Evolutionary conservation across 2,329 filamentous ascomycete species (phyloP).

Genomic region (Colletotrichum coccodes): DNA sequence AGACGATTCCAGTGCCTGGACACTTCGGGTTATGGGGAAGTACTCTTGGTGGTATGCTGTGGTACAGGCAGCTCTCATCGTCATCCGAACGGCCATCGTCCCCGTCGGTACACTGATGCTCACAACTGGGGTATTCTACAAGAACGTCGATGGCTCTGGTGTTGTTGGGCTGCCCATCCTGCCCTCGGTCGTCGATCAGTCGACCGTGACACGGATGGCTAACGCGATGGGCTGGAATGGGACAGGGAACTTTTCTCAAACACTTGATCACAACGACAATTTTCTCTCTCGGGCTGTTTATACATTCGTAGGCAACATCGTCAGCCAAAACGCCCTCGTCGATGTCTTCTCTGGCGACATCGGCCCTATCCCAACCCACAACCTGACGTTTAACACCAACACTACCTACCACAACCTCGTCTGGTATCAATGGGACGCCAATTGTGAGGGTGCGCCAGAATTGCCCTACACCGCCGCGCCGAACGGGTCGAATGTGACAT

Average conservation of each 20-base stretch:
- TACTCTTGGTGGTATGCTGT: constrained; percentile 21
- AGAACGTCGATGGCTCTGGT: neutral
- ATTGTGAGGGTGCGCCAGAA: constrained; percentile 7
- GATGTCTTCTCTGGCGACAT: constrained; percentile 15
- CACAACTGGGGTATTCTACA: neutral
- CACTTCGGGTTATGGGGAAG: neutral
- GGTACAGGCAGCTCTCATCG: constrained; percentile 11
- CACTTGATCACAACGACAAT: neutral
- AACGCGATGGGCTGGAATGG: constrained; percentile 18
- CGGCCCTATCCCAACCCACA: constrained; percentile 12
- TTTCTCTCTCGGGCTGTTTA: constrained; percentile 8
- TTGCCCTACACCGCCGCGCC: neutral
- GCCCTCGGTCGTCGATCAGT: neutral
- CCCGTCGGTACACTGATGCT: constrained; percentile 19
- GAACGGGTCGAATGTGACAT: neutral
- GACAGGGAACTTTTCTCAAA: neutral
- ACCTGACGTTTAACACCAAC: constrained; percentile 14
- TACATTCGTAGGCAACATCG: constrained; percentile 13
- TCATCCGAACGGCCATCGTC: constrained; percentile 16
- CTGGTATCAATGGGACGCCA: constrained; percentile 3
- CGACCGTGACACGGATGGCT: neutral
- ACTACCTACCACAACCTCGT: constrained; percentile 12
- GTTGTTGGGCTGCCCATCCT: constrained; percentile 2
- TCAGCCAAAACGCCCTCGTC: constrained; percentile 19
- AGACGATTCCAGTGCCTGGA: constrained; percentile 21